Conservation (phyloP, 345 rosid genomes). For the Excoecaria cochinchinensis region DNA sequence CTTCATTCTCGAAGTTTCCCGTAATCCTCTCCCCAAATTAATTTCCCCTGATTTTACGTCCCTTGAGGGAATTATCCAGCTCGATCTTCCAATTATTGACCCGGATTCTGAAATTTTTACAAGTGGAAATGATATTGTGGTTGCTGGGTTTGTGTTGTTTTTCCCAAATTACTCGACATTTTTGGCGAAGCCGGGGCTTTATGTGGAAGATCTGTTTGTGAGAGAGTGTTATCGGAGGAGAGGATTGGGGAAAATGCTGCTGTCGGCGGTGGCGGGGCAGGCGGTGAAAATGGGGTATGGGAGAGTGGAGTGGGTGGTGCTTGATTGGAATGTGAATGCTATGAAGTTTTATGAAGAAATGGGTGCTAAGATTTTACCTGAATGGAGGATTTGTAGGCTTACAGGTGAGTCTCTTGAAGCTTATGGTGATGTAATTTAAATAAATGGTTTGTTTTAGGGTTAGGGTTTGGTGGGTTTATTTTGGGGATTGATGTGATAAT, state of each 20-base stretch:
- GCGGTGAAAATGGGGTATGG: conserved; percentile 88
- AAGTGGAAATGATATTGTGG: conserved; percentile 33
- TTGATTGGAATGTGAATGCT: conserved; percentile 89
- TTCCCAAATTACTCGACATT: conserved; percentile 75
- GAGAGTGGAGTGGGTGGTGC: conserved; percentile 88
- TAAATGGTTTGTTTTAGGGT: not conserved
- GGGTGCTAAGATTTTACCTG: conserved; percentile 75
- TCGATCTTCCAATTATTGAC: conserved; percentile 56
- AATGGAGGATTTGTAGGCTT: conserved; percentile 86
- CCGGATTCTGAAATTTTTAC: conserved; percentile 50
- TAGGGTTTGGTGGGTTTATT: not conserved
- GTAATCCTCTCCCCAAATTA: conserved; percentile 36
- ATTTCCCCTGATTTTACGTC: conserved; percentile 37
- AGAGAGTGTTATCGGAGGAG: conserved; percentile 78
- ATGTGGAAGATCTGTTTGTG: conserved; percentile 77
- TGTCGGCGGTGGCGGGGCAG: conserved; percentile 77
- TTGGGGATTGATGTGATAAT: not conserved
- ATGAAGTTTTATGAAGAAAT: conserved; percentile 77
- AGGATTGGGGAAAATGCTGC: conserved; percentile 71
- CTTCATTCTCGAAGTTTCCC: conserved; percentile 78
- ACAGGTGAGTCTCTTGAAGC: conserved; percentile 80
- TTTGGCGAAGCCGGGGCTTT: conserved; percentile 74
- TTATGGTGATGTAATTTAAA: conserved; percentile 36
- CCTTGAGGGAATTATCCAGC: conserved; percentile 31
- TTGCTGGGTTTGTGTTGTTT: conserved; percentile 84